Evolutionary conservation across 768 basidiomycete genomes (phyloP), one percentile per base, ranked within the genome.

Genomic region (Rickenella mellea): DNA sequence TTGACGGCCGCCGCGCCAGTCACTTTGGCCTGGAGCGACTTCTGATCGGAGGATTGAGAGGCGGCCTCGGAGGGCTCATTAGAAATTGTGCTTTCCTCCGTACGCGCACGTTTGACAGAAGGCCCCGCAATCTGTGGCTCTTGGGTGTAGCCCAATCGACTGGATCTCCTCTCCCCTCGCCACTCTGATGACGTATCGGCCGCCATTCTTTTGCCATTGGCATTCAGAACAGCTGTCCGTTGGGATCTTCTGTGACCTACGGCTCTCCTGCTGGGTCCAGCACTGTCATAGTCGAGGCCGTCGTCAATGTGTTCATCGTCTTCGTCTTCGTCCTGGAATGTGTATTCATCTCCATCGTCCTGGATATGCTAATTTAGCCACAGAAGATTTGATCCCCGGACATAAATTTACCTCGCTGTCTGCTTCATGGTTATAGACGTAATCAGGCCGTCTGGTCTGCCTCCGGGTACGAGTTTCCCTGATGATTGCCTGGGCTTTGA

Each of bases 401-500:
- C 24, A 43, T 29, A 17, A 8, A 65, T 76, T 64, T 68, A 67
- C 82, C 61, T 83, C 86, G 51, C 78, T 81, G 44, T 74, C 76
- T 50, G 68, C 63, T 44, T 70, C 70, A 51, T 80, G 73, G 53
- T 72, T 69, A 60, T 89, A 87, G 40, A 84, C 84, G 61, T 91
- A 91, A 66, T 88, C 83, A 36, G 84, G 83, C 48, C 74, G 78
- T 31, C 73, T 73, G 2, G 80, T 78, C 61, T 75, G 73, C 41
- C 82, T 71, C 46, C 86, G 72, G 15, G 87, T 89, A 46, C 88
- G 73, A 21, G 85, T 89, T 59, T 80, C 77, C 47, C 86, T 74
- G 45, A 87, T 63, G 57, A 88, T 86, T 27, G 82, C 78, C 57
- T 87, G 84, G 15, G 79, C 83, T 48, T 80, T 63, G 44, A 80